These are phyloP conservation scores for Ramularia collo-cygni DNA, from an alignment of 2,329 filamentous ascomycete genomes.

Conservation along the genomic window DNA sequence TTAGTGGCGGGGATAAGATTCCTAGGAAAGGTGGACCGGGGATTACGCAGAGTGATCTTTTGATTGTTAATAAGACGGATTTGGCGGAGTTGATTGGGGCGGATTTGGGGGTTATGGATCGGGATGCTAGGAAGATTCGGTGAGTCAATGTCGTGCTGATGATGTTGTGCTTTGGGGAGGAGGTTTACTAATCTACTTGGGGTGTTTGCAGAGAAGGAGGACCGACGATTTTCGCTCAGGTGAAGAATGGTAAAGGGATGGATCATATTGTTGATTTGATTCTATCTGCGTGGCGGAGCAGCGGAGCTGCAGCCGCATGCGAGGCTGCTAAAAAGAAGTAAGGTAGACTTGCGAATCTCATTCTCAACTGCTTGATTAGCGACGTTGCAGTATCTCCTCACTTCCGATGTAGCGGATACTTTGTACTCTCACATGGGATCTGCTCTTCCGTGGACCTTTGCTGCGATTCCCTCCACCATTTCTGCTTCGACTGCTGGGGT, in stretches of 20 bases:
- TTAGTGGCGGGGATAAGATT: slow-evolving; percentile 92
- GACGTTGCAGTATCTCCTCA: too few relatives aligned
- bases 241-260: slow-evolving; percentile 85
- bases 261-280: slow-evolving; percentile 84
- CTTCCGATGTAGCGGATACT: too few relatives aligned
- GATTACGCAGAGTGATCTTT: slow-evolving; percentile 89
- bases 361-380: too few relatives aligned
- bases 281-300: slow-evolving; percentile 84
- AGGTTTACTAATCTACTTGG: not conserved
- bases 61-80: slow-evolving; percentile 97
- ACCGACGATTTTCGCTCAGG: slow-evolving; percentile 90
- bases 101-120: slow-evolving; percentile 87
- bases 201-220: slow-evolving; percentile 64
- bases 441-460: too few relatives aligned
- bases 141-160: slow-evolving; percentile 13
- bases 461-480: too few relatives aligned
- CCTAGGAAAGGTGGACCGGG: slow-evolving; percentile 92
- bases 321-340: slow-evolving; percentile 1
- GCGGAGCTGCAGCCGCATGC: slow-evolving; percentile 54
- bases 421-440: too few relatives aligned
- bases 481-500: slow-evolving; percentile 4
- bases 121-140: slow-evolving; percentile 82
- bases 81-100: slow-evolving; percentile 84
- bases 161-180: not conserved
- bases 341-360: not conserved